A percentile compares a stretch with the other conserved stretches of the same genome.
Conservation (phyloP, 768 basidiomycete species). For the Pseudohyphozyma bogoriensis region DNA sequence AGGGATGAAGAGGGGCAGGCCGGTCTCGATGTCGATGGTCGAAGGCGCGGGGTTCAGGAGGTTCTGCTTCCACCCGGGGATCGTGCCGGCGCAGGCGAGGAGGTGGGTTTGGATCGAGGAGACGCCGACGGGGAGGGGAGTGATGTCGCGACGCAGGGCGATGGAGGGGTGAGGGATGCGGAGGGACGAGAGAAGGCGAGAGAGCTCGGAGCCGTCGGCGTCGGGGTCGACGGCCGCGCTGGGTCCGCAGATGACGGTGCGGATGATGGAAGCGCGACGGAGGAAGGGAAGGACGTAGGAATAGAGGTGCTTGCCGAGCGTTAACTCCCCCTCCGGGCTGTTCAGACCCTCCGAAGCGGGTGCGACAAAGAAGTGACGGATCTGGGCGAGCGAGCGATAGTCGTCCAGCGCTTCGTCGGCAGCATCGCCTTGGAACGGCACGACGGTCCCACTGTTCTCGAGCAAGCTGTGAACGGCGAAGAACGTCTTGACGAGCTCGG, state of each 20-base stretch:
- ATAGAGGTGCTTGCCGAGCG: conserved; percentile 60
- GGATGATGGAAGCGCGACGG: conserved; percentile 73
- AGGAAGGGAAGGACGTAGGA: conserved; percentile 85
- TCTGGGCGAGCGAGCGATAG: conserved; percentile 54
- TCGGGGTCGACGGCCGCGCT: conserved; percentile 45
- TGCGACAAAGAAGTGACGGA: conserved; percentile 37
- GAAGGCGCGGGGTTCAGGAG: not conserved
- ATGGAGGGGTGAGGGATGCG: conserved; percentile 45
- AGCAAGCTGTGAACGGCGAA: conserved; percentile 74
- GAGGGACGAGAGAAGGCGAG: conserved; percentile 61
- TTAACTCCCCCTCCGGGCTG: not conserved
- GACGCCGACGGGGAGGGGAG: conserved; percentile 1
- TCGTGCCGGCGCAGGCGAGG: conserved; percentile 63
- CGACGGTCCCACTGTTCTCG: conserved; percentile 48
- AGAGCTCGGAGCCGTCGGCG: conserved; percentile 58
- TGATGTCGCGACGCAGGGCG: not conserved
- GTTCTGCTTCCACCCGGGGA: conserved; percentile 34
- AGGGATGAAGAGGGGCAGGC: conserved; percentile 45
- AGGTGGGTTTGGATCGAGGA: conserved; percentile 33
- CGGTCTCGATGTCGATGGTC: not conserved
- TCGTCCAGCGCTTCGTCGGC: conserved; percentile 39
- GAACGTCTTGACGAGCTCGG: conserved; percentile 72
- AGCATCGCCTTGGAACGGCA: conserved; percentile 6
- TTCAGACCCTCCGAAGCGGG: not conserved
- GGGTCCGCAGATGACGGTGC: conserved; percentile 57